Base-by-base conservation (phyloP, 1,284 basidiomycete species). In the Ustilago nuda region DNA sequence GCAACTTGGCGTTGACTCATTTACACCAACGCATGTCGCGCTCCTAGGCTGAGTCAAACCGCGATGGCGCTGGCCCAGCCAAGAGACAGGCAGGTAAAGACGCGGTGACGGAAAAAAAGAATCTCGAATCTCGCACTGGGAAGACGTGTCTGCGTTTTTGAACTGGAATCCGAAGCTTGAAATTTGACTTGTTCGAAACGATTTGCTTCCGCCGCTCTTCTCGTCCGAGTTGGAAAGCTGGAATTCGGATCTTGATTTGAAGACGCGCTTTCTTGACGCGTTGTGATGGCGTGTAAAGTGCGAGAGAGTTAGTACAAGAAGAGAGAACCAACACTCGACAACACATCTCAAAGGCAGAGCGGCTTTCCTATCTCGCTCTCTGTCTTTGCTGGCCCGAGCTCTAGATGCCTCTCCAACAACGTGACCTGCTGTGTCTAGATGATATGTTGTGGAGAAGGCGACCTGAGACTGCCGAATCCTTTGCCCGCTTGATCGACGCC, bases 1-100 rank as follows among this genome's bases (percentile, higher is more conserved):
- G 69, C 69, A 27, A 27, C 43, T 59, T 67, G 56, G 61, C 69
- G 69, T 65, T 52, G 53, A 13, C 56, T 48, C 46, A 50, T 52
- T 54, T 57, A 61, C 60, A 48, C 60, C 52, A 61, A 43, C 41
- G 46, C 51, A 61, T 19, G 60, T 53, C 60, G 56, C 32, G 41
- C 19, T 50, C 27, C 8, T n/a, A 9, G n/a, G 48, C 48, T 50
- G 48, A 50, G 48, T 50, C 23, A 50, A 50, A 50, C 27, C 48
- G 48, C 30, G 48, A 50, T 3, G 23, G 23, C 23, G 23, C 2
- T 27, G 2, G 3, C 23, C 19, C 23, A 27, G 23, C 23, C 23
- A 27, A 27, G 23, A 27, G 23, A 27, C 23, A 27, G 23, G 23
- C 23, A 27, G 23, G 23, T 27, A 27, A 27, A 8, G 41, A 45